Conservation (phyloP, 2,329 filamentous ascomycete species). For the Didymella glomerata region DNA sequence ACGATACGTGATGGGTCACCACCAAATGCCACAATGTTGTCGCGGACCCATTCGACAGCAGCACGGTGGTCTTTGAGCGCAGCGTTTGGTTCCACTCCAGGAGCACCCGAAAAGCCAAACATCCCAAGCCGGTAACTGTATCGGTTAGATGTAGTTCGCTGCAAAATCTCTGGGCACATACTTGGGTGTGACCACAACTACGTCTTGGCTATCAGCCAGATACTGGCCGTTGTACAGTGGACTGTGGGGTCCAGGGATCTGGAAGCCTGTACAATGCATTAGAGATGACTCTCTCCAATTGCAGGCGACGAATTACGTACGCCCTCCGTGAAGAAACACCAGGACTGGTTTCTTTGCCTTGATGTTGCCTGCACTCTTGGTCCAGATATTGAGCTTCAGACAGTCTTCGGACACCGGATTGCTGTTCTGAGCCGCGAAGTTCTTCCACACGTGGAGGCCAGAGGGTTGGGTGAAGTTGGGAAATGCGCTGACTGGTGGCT, state of each 20-base stretch:
- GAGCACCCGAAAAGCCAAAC: constrained; percentile 51
- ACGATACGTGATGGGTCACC: constrained; percentile 52
- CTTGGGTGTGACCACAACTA: constrained; percentile 44
- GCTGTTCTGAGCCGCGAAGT: constrained; percentile 37
- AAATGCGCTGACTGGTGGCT: constrained; percentile 35
- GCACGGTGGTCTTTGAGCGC: constrained; percentile 44
- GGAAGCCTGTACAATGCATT: constrained; percentile 28
- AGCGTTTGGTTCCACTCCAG: constrained; percentile 48
- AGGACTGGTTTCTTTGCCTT: constrained; percentile 40
- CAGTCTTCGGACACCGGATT: constrained; percentile 41
- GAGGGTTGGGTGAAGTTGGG: constrained; percentile 40
- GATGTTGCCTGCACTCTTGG: constrained; percentile 25
- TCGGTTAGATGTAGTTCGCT: neutral
- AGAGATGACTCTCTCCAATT: neutral
- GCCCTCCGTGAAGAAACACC: constrained; percentile 42
- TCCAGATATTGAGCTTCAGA: constrained; percentile 44
- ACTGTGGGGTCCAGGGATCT: constrained; percentile 36
- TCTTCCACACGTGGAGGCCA: constrained; percentile 37
- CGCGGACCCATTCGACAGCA: constrained; percentile 51
- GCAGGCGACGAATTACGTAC: constrained; percentile 21
- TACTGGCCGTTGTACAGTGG: constrained; percentile 42
- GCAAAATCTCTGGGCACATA: neutral
- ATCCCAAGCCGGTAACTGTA: constrained; percentile 50
- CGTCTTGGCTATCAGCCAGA: constrained; percentile 39
- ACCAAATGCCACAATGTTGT: constrained; percentile 54